Percentiles rank a stretch among this genome's conserved stretches.
Conservation (phyloP, 371 early-diverging fungal species). For the Rhizomucor miehei region DNA sequence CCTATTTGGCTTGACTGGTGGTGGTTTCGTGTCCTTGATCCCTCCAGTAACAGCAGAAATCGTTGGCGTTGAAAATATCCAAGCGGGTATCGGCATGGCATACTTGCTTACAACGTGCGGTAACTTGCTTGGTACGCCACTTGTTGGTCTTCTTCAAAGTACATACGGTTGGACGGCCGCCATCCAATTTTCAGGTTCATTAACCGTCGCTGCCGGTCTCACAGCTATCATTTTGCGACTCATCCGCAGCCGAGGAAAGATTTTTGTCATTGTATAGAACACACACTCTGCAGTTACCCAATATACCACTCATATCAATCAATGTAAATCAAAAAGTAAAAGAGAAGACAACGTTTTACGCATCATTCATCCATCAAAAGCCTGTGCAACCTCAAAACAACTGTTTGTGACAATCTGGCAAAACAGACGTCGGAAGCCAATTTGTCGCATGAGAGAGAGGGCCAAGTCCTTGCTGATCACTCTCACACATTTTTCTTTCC, state of each 20-base stretch:
- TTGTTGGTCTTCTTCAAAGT: slow-evolving; percentile 43
- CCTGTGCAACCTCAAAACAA: not conserved
- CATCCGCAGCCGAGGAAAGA: slow-evolving; percentile 4
- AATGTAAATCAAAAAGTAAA: too few relatives aligned
- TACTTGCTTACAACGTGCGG: slow-evolving; percentile 6
- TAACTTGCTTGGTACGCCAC: slow-evolving; percentile 45
- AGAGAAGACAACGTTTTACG: not conserved
- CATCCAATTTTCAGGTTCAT: slow-evolving; percentile 51
- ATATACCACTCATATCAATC: not conserved
- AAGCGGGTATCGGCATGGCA: slow-evolving; percentile 25
- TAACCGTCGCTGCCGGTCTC: slow-evolving; percentile 30
- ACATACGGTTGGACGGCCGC: slow-evolving; percentile 41
- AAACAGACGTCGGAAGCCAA: too few relatives aligned
- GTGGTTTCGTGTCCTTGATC: slow-evolving; percentile 47
- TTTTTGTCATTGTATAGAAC: slow-evolving; percentile 7
- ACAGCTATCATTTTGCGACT: slow-evolving; percentile 12
- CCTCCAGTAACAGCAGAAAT: slow-evolving; percentile 50
- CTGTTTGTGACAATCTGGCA: not conserved
- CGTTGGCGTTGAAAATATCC: slow-evolving; percentile 42
- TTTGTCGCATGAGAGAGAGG: too few relatives aligned
- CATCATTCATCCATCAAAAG: not conserved
- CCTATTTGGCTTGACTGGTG: slow-evolving; percentile 51
- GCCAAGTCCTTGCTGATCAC: not conserved
- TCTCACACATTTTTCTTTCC: slow-evolving; percentile 3
- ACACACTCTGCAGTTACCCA: not conserved